Evolutionary conservation across 345 rosid genomes (phyloP), one percentile per base, ranked within the genome.

Genomic region (Microthlaspi erraticum): DNA sequence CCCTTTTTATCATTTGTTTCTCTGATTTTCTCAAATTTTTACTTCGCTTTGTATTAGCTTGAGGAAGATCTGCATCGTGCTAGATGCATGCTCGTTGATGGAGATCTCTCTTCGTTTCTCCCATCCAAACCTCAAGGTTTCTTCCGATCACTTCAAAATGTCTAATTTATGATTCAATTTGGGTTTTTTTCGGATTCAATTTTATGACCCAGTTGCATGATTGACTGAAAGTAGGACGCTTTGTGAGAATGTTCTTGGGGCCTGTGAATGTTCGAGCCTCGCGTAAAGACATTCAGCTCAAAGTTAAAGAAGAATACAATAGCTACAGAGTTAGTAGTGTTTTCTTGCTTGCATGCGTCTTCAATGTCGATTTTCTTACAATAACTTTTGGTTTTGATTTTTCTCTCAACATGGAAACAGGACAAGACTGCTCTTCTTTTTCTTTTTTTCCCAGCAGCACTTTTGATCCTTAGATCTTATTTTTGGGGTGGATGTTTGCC

Each of bases 271-370:
- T 95, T 64, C 84, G 91, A 29, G 99, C 98, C 48, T 78, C 82
- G 53, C 86, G 88, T 74, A 92, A 90, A 78, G 98, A 92, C 43
- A 77, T 92, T 41, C 96, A 84, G 55, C 84, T 92, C 72, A 92
- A 95, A 86, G 97, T 88, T 62, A 95, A 95, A 81, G 99, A 95
- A 78, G 98, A 95, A 77, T 95, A 95, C 81, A 95, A 92, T 83
- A 81, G 92, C 64, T 95, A 88, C 80, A 86, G 98, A 74, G 99
- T 88, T 73, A 18, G 73, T 64, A 5, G 10, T 31, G n/a, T 64
- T 56, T 38, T 18, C 31, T 12, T 39, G 37, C 23, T 38, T 68
- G 61, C 59, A 66, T 74, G 78, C 2, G 3, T 3, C 52, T 32
- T 66, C 33, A 54, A 9, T 44, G 57, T 63, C 9, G 18, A 16